phyloP scores from a whole-genome alignment of 2,329 filamentous ascomycete genomes.

The Beauveria rudraprayagi region DNA sequence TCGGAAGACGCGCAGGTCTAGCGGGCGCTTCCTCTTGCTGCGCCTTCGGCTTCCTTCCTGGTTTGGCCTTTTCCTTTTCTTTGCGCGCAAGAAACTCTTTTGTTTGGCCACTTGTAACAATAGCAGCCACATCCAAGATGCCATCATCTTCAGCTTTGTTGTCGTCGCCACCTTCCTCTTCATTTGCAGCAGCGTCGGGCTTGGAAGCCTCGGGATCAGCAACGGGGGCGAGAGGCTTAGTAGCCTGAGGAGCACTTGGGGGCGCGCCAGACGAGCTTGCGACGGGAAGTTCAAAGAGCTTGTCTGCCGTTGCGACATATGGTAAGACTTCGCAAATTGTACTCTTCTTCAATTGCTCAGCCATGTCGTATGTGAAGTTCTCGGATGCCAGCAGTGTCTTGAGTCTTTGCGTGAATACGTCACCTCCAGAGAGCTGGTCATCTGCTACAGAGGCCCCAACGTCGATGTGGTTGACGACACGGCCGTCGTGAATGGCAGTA shows the following conservation, averaged over 20 bases:
- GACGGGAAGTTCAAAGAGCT: conserved; percentile 41
- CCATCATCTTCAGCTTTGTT: conserved; percentile 54
- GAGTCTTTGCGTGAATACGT: conserved; percentile 73
- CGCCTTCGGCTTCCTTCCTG: conserved; percentile 42
- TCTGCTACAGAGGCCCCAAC: conserved; percentile 49
- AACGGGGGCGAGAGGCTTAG: conserved; percentile 15
- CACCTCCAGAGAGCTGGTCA: conserved; percentile 63
- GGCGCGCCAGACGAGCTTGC: conserved; percentile 22
- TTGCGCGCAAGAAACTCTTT: conserved; percentile 76
- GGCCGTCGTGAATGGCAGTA: conserved; percentile 78
- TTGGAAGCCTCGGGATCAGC: not conserved
- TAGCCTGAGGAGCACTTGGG: conserved; percentile 18
- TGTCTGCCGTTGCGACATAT: conserved; percentile 37
- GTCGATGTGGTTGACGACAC: conserved; percentile 59
- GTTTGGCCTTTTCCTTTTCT: conserved; percentile 70
- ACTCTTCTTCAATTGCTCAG: conserved; percentile 62
- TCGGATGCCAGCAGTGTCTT: conserved; percentile 55
- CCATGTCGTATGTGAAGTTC: conserved; percentile 57
- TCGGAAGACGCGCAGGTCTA: conserved; percentile 56
- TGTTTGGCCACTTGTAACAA: conserved; percentile 74
- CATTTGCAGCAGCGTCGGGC: conserved; percentile 11
- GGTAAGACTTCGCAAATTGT: conserved; percentile 58
- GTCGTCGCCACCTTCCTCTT: conserved; percentile 30
- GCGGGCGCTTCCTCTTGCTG: conserved; percentile 47
- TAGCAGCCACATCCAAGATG: conserved; percentile 75